Evolutionary conservation across 2,329 filamentous ascomycete species (phyloP), one percentile per base, ranked within the genome.

Genomic region (Colletotrichum eleusines): DNA sequence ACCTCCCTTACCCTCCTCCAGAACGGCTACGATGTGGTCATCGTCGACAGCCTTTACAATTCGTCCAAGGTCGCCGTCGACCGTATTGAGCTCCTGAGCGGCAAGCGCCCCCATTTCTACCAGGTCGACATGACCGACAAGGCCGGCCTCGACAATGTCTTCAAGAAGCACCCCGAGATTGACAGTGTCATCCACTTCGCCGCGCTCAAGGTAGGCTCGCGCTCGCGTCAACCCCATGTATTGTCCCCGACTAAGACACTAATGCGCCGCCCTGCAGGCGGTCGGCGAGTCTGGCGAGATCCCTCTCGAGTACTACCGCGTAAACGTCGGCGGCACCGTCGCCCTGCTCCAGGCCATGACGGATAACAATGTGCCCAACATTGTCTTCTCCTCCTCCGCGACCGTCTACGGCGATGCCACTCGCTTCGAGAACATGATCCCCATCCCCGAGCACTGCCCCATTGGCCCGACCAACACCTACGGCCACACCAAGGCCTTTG

Each of bases 141-240:
- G 81, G 87, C 88, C 73, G 92, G 87, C 16, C 88, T 99, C 69
- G 94, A 98, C 80, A 90, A 91, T 77, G 92, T 98, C 77, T 98
- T 99, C 80, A 86, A 89, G 73, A 92, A 92, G 79, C 92, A 98
- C 83, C 94, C 95, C 62, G 92, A 94, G 78, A 98, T 99, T 78
- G 94, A 98, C 88, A 97, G 94, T 80, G 96, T 98, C 75, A 98
- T 99, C 78, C 96, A 99, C 87, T 99, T 99, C 80, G 97, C 96
- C 74, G 96, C 96, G 31, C 88, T 99, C 76, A 99, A 99, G 92
- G 94, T 92, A 83, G 76, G 84, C 77, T 11, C 1, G n/a, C 46
- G 33, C 20, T 33, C 33, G 5, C 5, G 16, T 3, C 31, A 11
- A 63, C 26, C 26, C 20, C n/a, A n/a, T n/a, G n/a, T n/a, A 28